Base-by-base conservation (phyloP, 768 basidiomycete species). In the Trametes elegans region DNA sequence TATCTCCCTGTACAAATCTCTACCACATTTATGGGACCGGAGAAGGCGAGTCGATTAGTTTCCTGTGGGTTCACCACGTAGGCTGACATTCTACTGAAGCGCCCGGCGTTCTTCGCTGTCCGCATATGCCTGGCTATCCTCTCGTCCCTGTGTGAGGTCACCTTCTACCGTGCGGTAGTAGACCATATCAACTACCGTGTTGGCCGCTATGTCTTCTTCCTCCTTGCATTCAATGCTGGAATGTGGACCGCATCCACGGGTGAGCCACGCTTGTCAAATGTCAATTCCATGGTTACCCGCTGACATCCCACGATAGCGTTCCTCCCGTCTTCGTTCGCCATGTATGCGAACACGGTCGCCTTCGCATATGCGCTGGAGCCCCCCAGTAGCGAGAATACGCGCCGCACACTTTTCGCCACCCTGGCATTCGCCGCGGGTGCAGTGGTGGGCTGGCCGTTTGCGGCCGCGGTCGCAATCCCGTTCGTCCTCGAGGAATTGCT, bases 391-490 rank as follows among this genome's bases (percentile, higher is more conserved):
- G 64, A 67, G 35, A 79, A 86, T 64, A 66, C 73, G 56, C 74
- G 74, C 41, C 78, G 88, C 29, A 85, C 88, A 9, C 68, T 88
- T 24, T 71, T 77, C 7, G 83, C 89, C 0, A 90, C 90, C 0
- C 55, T 87, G 41, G 71, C 78, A 43, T 91, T 93, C 66, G 92
- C 90, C 1, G 67, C 83, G 6, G 95, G 92, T 5, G 91, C 85
- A 1, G 81, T 98, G 45, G 81, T 98, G 29, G 97, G 96, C 5
- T 99, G 97, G 97, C 97, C 97, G 6, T 99, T 99, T 68, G 78
- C 90, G n/a, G 77, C 93, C 16, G 85, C 90, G 0, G 77, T 98
- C 7, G 83, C 91, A 0, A 72, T 97, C 13, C 97, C 97, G 1
- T 95, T 96, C 62, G 83, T 95, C 11, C 69, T 91, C 41, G 97